phyloP scores from a whole-genome alignment of 2,329 filamentous ascomycete genomes.

The Scedosporium aurantiacum region DNA sequence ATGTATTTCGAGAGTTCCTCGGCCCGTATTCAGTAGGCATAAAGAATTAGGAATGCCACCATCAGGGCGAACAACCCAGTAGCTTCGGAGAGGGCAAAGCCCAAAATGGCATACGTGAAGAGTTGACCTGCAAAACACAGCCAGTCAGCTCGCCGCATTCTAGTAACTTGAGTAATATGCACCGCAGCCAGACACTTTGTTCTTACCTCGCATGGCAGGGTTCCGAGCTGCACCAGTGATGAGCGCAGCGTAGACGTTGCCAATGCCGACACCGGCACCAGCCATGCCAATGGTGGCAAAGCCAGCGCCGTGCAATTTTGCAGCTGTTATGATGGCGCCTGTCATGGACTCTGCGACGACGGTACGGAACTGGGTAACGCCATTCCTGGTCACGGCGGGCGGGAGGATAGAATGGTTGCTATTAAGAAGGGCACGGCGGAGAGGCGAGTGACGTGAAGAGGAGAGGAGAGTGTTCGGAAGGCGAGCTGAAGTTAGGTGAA shows the following conservation, averaged over 20 bases:
- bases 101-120: not conserved
- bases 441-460: not conserved
- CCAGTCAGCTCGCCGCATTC: not conserved
- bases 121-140: not conserved
- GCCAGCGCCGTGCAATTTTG: not conserved
- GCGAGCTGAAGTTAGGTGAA: not conserved
- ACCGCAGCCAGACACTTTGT: not conserved
- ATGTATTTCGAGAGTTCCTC: too few species aligned
- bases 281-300: not conserved
- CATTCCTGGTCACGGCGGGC: not conserved
- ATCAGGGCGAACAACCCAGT: not conserved
- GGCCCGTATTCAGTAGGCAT: not conserved
- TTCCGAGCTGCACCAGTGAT: not conserved
- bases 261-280: not conserved
- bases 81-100: not conserved
- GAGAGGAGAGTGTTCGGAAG: not conserved
- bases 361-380: not conserved
- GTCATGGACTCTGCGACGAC: not conserved
- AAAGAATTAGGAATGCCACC: not conserved
- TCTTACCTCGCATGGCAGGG: not conserved
- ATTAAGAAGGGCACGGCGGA: constrained; percentile 2
- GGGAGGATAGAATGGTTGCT: not conserved
- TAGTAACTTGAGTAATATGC: not conserved
- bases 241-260: not conserved
- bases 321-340: not conserved